Conservation (phyloP, 23 red algal genomes). For the Cyanidioschyzon merolae region DNA sequence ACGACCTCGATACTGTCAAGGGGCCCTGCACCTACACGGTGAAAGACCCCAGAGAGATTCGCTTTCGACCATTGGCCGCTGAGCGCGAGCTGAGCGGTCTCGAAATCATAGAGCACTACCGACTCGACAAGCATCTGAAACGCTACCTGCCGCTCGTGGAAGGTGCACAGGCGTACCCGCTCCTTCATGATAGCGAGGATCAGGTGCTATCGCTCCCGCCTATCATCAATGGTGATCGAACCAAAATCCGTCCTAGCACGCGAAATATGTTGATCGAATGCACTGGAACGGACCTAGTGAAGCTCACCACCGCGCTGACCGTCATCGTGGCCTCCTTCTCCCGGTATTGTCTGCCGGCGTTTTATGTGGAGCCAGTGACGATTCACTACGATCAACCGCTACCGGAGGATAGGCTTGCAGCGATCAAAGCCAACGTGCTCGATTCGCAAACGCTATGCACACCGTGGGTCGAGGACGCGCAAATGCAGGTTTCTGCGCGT, state of each 20-base stretch:
- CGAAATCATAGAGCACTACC: conserved; percentile 69
- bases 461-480: conserved; percentile 38
- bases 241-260: conserved; percentile 70
- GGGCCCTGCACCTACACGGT: conserved; percentile 68
- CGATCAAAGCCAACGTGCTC: not conserved
- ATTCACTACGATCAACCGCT: conserved; percentile 43
- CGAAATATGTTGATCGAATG: conserved; percentile 96
- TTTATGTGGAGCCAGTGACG: conserved; percentile 61
- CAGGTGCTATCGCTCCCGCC: conserved; percentile 87
- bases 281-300: conserved; percentile 83
- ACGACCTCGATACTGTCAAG: conserved; percentile 69
- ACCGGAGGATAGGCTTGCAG: not conserved
- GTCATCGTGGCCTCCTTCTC: conserved; percentile 62
- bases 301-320: conserved; percentile 69
- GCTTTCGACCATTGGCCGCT: conserved; percentile 54
- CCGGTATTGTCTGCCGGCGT: conserved; percentile 48
- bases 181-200: conserved; percentile 55
- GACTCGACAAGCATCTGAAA: conserved; percentile 63
- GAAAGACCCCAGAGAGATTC: conserved; percentile 40
- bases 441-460: conserved; percentile 30
- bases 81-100: conserved; percentile 43
- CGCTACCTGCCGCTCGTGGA: conserved; percentile 68
- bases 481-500: conserved; percentile 36
- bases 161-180: conserved; percentile 46
- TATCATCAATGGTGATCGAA: conserved; percentile 90